phyloP scores from a whole-genome alignment of 1,284 basidiomycete genomes.

The Grifola frondosa region DNA sequence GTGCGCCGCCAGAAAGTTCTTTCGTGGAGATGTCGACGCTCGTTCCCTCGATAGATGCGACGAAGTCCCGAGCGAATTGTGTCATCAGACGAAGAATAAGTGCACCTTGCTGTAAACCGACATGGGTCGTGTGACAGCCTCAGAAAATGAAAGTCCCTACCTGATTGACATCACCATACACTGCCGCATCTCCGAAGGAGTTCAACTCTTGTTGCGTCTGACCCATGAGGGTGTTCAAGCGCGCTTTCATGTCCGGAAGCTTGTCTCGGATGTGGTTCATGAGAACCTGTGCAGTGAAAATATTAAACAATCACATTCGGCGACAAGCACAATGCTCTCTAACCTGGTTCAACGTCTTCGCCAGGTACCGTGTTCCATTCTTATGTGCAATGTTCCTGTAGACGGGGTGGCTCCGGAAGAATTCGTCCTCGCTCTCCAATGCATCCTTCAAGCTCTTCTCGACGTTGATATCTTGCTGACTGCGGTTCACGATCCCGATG shows the following conservation, averaged over 20 bases:
- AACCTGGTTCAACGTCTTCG: slow-evolving; percentile 92
- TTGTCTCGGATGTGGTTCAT: slow-evolving; percentile 99
- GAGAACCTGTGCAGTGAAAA: slow-evolving; percentile 60
- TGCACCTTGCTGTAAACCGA: slow-evolving; percentile 65
- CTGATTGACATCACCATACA: slow-evolving; percentile 92
- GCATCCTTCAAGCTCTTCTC: slow-evolving; percentile 88
- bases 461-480: slow-evolving; percentile 95
- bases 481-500: slow-evolving; percentile 96
- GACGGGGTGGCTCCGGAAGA: slow-evolving; percentile 87
- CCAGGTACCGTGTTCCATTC: slow-evolving; percentile 94
- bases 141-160: slow-evolving; percentile 30
- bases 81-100: slow-evolving; percentile 97
- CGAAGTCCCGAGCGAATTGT: slow-evolving; percentile 96
- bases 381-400: slow-evolving; percentile 97
- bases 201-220: slow-evolving; percentile 98
- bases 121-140: background rate
- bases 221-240: slow-evolving; percentile 97
- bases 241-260: slow-evolving; percentile 99
- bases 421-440: slow-evolving; percentile 84
- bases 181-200: slow-evolving; percentile 91
- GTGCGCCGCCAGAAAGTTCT: slow-evolving; percentile 95
- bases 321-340: slow-evolving; percentile 20
- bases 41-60: slow-evolving; percentile 98
- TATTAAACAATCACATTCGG: background rate
- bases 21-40: slow-evolving; percentile 97